Evolutionary conservation across 1,139 yeast genomes (phyloP), one percentile per base, ranked within the genome.

Genomic region (Yamadazyma buinensis): DNA sequence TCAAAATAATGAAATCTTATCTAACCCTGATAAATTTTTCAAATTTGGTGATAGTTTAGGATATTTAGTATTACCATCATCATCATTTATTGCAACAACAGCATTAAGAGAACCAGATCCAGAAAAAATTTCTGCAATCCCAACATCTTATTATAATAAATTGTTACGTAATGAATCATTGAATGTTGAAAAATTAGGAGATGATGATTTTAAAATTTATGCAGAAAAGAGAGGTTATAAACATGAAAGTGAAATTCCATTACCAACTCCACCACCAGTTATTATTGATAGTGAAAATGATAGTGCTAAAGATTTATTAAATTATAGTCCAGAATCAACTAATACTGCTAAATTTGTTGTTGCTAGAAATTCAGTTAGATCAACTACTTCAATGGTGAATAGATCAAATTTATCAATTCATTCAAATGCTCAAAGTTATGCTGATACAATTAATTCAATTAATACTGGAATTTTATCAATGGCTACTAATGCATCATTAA

Each of bases 401-500:
- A 47, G 61, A 23, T 64, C 72, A 4, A 55, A 59, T 39, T 48
- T 62, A 34, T 61, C 71, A 5, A 48, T 51, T 19, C 57, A 51
- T 27, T 61, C 71, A 2, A 51, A 52, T 35, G 55, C 36, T 26
- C 41, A 44, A 21, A 44, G 48, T 36, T 15, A 44, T 15, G 34
- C 47, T 9, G 67, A 64, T 26, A 63, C 72, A 0, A 41, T 67
- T 18, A 57, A 28, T 57, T 39, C 68, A 3, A 41, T 67, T 18
- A 57, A 28, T 57, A 41, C 68, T 3, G 68, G 61, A 3, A 50
- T 52, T 2, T 55, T 69, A 28, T 80, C 90, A 1, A 72, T 84
- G 52, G 82, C 81, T 31, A 82, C 92, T 0, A 72, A 80, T 52
- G 81, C 80, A 4, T 81, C 92, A 0, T 61, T 83, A 27, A 78